Evolutionary conservation across 768 basidiomycete genomes (phyloP).

Genomic region (Tylopilus rubrobrunneus): DNA sequence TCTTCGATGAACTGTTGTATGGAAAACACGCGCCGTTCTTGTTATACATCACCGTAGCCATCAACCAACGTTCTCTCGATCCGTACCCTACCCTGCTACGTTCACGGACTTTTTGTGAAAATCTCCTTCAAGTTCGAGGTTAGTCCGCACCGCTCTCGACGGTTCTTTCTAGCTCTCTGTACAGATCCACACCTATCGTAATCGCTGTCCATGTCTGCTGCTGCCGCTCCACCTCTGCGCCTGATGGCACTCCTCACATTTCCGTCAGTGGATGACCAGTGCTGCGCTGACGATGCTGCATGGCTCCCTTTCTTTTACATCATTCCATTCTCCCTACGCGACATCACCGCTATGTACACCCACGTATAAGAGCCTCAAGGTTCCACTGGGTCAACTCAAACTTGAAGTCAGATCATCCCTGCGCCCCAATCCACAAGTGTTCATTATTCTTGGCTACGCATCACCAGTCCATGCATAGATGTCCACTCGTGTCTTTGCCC

Average conservation of each 20-base stretch:
- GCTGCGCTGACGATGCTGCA: neutral
- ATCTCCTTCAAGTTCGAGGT: too few relatives aligned
- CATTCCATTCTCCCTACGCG: neutral
- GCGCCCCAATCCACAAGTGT: neutral
- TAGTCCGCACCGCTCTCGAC: neutral
- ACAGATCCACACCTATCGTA: conserved; percentile 9
- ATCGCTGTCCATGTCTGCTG: neutral
- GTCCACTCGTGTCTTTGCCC: conserved; percentile 53
- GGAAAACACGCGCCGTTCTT: too few relatives aligned
- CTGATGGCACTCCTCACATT: conserved; percentile 15
- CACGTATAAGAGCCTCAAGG: conserved; percentile 15
- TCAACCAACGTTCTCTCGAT: neutral
- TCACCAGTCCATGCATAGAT: conserved; percentile 28
- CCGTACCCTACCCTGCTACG: neutral
- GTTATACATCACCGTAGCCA: neutral
- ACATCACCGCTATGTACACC: conserved; percentile 6
- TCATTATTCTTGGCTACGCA: neutral
- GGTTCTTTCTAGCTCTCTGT: neutral
- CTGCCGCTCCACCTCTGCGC: conserved; percentile 5
- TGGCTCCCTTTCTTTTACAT: neutral
- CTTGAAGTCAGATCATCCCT: conserved; percentile 8
- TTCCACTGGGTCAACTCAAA: neutral
- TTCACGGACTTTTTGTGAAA: neutral
- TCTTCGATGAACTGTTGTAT: too few relatives aligned
- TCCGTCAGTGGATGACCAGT: conserved; percentile 14